Evolutionary conservation across 2,329 filamentous ascomycete species (phyloP).

Genomic region (Beauveria varroae): DNA sequence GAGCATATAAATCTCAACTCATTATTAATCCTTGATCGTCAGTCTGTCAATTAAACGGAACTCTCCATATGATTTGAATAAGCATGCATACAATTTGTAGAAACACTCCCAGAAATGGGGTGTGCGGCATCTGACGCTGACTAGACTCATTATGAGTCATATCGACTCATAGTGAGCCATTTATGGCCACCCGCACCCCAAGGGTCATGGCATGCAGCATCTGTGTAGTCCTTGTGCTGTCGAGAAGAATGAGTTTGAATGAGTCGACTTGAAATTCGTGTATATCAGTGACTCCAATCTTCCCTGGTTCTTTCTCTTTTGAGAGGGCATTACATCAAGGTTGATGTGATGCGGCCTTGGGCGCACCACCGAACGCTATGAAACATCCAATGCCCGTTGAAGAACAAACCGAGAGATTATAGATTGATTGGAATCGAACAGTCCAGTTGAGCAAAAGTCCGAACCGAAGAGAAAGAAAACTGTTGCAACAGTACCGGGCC

Average conservation of each 20-base stretch:
- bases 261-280: neutral
- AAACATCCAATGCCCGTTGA: neutral
- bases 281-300: neutral
- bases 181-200: neutral
- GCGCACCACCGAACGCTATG: neutral
- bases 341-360: neutral
- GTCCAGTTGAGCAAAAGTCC: neutral
- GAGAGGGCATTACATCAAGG: neutral
- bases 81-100: neutral
- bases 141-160: conserved; percentile 9
- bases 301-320: neutral
- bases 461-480: neutral
- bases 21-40: neutral
- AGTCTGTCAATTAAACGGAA: neutral
- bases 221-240: neutral
- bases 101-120: neutral
- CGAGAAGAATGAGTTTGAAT: conserved; percentile 1
- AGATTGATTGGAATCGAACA: neutral
- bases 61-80: neutral
- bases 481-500: neutral
- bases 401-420: neutral
- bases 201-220: neutral
- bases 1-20: too few relatives aligned
- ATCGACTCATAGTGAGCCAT: conserved; percentile 8
- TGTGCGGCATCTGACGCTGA: neutral